Base-by-base conservation (phyloP, 2,329 filamentous ascomycete species). In the Teratosphaeria destructans region DNA sequence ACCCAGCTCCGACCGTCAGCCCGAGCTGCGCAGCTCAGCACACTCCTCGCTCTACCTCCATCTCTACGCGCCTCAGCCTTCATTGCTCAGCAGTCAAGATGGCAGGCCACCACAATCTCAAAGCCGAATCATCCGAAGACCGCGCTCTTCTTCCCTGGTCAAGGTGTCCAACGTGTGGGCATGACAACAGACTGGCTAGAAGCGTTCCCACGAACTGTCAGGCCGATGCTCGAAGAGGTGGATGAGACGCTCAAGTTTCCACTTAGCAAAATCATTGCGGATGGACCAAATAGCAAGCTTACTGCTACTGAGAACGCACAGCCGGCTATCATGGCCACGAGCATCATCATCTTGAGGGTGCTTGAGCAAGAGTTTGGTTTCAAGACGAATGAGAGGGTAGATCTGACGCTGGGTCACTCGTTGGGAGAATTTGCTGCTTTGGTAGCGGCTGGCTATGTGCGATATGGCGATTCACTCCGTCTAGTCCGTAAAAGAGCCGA, bases 261-360 rank as follows among this genome's bases (percentile, higher is more conserved):
- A 63, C 81, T 97, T 60, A 91, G 89, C 47, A 79, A 81, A 29
- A 81, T 93, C 61, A 96, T 96, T 66, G 85, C 86, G 61, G 79
- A 89, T 32, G 92, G 93, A 0, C 89, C 93, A 1, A 89, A 88
- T 66, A 85, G 84, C 59, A 76, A 81, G 57, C 83, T 97, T 59
- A 95, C 89, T 49, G 82, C 84, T 60, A 96, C 93, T 4, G 84
- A 88, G 64, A 92, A 95, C 71, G 89, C 93, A 3, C 93, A 97
- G 74, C 93, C 93, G 1, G 92, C 93, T 67, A 96, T 96, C 74
- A 95, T 97, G 90, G 90, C 91, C 14, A 94, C 90, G 3, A 95
- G 90, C 32, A 86, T 96, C 70, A 82, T 96, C 61, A 95, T 96
- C 70, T 81, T 96, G 58, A 87, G 89, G 59, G 85, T 96, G 61